Percentiles rank a stretch among this genome's conserved stretches.
These are phyloP conservation scores for Microascus cirrosus DNA, from an alignment of 2,329 filamentous ascomycete species.

Conservation along the genomic window DNA sequence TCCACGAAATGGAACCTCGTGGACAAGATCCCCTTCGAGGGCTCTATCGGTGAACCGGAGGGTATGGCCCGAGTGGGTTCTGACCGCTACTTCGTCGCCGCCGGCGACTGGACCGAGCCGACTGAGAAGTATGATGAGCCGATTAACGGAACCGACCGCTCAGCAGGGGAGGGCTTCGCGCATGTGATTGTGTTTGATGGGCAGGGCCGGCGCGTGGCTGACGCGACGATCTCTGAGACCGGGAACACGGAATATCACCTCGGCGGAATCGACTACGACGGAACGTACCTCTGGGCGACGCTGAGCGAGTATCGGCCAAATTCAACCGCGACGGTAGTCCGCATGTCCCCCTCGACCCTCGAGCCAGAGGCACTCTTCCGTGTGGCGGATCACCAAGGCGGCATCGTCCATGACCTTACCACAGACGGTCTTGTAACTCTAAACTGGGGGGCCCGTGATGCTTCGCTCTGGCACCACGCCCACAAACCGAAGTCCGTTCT, in stretches of 20 bases:
- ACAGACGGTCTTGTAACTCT: constrained; percentile 24
- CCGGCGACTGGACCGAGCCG: constrained; percentile 27
- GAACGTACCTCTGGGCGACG: constrained; percentile 31
- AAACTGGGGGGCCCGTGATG: constrained; percentile 34
- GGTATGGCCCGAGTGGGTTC: constrained; percentile 30
- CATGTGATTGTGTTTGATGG: constrained; percentile 33
- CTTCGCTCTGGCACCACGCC: constrained; percentile 22
- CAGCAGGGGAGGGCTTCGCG: constrained; percentile 28
- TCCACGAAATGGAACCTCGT: constrained; percentile 30
- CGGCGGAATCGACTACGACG: constrained; percentile 37
- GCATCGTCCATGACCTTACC: constrained; percentile 27
- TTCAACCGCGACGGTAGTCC: constrained; percentile 29
- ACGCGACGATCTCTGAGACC: constrained; percentile 27
- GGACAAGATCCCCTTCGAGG: constrained; percentile 27
- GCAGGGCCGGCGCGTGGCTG: constrained; percentile 26
- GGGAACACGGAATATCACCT: constrained; percentile 30
- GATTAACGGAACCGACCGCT: constrained; percentile 39
- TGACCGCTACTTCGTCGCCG: constrained; percentile 31
- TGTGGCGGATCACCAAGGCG: constrained; percentile 31
- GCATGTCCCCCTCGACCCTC: constrained; percentile 23
- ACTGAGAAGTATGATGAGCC: constrained; percentile 20
- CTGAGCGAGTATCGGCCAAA: constrained; percentile 35
- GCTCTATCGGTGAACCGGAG: constrained; percentile 35
- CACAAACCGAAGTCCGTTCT: not conserved
- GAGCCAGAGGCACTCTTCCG: constrained; percentile 21